Evolutionary conservation across 805 yeast species (phyloP), one percentile per base, ranked within the genome.

Genomic region (Nakazawaea anatomiae): DNA sequence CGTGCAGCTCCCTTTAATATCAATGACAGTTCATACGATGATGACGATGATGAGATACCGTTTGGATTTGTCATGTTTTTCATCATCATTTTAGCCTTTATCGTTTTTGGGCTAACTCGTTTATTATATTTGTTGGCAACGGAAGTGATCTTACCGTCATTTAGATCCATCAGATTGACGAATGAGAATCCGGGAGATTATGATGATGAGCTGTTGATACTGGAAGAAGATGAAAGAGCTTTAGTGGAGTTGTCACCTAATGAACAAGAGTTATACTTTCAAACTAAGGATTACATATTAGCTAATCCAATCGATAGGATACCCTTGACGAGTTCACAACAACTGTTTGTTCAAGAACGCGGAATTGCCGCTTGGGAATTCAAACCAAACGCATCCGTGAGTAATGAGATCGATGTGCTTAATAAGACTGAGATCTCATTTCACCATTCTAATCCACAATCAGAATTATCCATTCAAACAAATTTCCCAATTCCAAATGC

Each of bases 361-460:
- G 96, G 96, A 2, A 85, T 91, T 1, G 68, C 76, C 12, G 98
- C 97, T 1, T 91, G 95, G 88, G 96, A 91, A 59, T 92, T 94
- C 61, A 75, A 72, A 48, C 82, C 84, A 27, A 77, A 77, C 60
- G 65, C 73, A 8, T 76, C 77, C 66, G 65, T 80, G 34, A 76
- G 74, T 67, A 82, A 74, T 60, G 80, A 76, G 56, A 75, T 80
- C 49, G 56, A 79, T 39, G 86, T 92, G 5, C 75, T 80, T 39
- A 86, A 86, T 61, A 83, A 86, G 59, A 64, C 75, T 3, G 89
- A 84, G 60, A 65, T 85, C 45, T 75, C 77, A 32, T 83, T 83
- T 57, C 76, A 77, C 49, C 70, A 70, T 59, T 79, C 79, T 46
- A 76, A 76, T 50, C 86, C 83, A 55, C 79, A 86, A 57, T 76